Evolutionary conservation across 208 protist genomes (phyloP), one percentile per base, ranked within the genome.

Genomic region (Vickermania ingenoplastis): DNA sequence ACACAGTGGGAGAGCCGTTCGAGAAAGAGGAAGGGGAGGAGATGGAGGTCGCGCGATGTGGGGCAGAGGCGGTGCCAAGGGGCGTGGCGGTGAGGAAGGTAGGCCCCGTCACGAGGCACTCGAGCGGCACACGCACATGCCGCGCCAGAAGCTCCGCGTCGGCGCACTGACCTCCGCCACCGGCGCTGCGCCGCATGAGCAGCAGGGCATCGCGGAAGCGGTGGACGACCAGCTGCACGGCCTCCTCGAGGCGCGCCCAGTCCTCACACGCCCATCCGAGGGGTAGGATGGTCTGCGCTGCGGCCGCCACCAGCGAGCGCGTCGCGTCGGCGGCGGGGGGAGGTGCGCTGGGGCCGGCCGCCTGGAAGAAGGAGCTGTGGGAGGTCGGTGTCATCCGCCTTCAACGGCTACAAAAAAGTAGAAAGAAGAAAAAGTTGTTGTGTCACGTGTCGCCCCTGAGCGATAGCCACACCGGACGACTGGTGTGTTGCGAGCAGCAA

Each of bases 211-310:
- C 36, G 7, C 36, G 36, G 36, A 45, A 45, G 7, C 17, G 36
- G 17, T 45, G 36, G 11, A 45, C 36, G 36, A 45, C 11, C 36
- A 45, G 36, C 36, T 45, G 36, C 17, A 45, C 11, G 11, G 36
- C 36, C 17, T 45, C 36, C 36, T 45, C 36, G 11, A 45, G 7
- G 7, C 17, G 11, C 36, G 36, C 7, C 22, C 51, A 28, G 51
- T 22, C 11, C 51, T 7, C 21, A n/a, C 24, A 7, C 13, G 51
- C 51, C 24, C 58, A 56, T 25, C 70, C 59, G 11, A 53, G 58
- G 17, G 36, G 36, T 17, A 45, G 36, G 11, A 7, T 7, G 7
- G 36, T 45, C 11, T 45, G 36, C 36, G 17, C 11, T n/a, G 7
- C 11, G 36, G 7, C 7, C 36, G 17, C 36, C 36, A n/a, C 36